Evolutionary conservation across 2,329 filamentous ascomycete genomes (phyloP), one percentile per base, ranked within the genome.

Genomic region (Pestalotiopsis sp.): DNA sequence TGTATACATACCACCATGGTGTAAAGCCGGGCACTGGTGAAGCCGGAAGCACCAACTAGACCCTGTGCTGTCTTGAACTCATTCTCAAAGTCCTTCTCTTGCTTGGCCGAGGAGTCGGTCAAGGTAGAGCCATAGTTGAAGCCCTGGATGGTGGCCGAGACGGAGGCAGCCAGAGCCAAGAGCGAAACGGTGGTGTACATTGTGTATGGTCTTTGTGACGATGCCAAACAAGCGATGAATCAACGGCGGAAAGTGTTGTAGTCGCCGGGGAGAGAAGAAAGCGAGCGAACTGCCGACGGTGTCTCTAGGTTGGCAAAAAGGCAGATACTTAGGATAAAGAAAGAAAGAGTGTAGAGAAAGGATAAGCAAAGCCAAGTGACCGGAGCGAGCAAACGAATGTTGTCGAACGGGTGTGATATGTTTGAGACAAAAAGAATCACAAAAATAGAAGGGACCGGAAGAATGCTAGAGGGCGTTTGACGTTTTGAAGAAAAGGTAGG

Each of bases 41-140:
- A 93, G 66, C 88, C 88, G 25, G 84, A 81, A 66, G 91, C 90
- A 59, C 90, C 91, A 25, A 85, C 83, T 17, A 95, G 88, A 64
- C 82, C 83, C 73, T 89, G 85, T 36, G 92, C 91, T 3, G 86
- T 82, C 72, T 85, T 88, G 86, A 93, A 93, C 80, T 92, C 88
- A 75, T 86, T 82, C 82, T 92, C 88, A 80, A 92, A 95, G 77
- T 93, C 90, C 13, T 84, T 74, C 75, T 92, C 86, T 66, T 75
- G 73, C 82, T 92, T 92, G 76, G 85, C 80, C 41, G 85, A 80
- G 70, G 90, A 87, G 74, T 89, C 87, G 62, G 84, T 86, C 76
- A 90, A 89, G 69, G 85, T 85, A 68, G 86, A 84, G 72, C 90
- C 91, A 72, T 92, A 93, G 85, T 93, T 93, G 88, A 93, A 93